Evolutionary conservation across 2,329 filamentous ascomycete species (phyloP), one percentile per base, ranked within the genome.

Genomic region (Clonostachys chloroleuca): DNA sequence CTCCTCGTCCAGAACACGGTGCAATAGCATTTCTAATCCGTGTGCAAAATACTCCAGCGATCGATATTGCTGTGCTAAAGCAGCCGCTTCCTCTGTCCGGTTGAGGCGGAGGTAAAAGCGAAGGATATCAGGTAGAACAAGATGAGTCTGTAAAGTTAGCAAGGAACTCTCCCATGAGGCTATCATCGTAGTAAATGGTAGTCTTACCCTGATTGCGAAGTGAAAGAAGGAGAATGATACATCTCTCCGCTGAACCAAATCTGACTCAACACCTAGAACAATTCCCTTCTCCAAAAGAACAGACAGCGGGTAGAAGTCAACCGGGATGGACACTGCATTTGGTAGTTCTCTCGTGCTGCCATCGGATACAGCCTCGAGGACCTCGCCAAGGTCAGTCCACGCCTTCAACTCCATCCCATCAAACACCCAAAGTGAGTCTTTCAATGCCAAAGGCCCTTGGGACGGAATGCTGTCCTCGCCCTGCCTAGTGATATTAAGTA

Each of bases 301-400:
- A 2, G 92, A 95, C 13, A 97, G 71, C 1, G 94, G 94, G 59
- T 97, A 97, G 65, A 97, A 99, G 64, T 99, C 94, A n/a, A 95
- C 75, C 0, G 87, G 80, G 47, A 97, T 82, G 20, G 85, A 81
- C 12, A 96, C 84, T 3, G 89, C 81, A 9, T 80, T 75, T 3
- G 89, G 86, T 5, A 95, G 66, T 45, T 95, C 89, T 51, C 83
- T 80, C 12, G 77, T 75, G 20, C 80, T 20, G 51, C 89, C 85
- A 36, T 75, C 72, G 8, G 84, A 81, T 20, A 84, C 82, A 17
- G 86, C 85, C 35, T 84, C 79, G 39, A 97, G 72, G 33, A 97
- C 83, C 50, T 94, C 89, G 54, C 91, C 84, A 39, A 96, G 83
- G 60, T 96, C 89, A 20, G 89, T 83, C 94, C 94, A 99, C 4